phyloP scores from a whole-genome alignment of 1,284 basidiomycete genomes.

The Puccinia hordei region DNA sequence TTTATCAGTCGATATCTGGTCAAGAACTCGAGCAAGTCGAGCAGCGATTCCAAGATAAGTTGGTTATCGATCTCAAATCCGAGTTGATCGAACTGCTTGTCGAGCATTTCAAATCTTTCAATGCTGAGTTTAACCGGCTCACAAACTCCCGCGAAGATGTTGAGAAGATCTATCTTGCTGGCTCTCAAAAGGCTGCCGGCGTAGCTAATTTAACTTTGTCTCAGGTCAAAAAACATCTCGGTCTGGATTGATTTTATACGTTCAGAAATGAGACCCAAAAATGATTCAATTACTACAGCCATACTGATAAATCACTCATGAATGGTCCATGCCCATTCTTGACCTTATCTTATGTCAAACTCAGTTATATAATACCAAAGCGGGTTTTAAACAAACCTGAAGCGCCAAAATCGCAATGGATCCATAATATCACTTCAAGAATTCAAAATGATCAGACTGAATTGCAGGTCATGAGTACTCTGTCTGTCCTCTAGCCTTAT shows the following conservation, averaged over 20 bases:
- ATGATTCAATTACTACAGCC: no score
- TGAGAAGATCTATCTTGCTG: slow-evolving; percentile 67
- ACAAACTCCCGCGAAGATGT: slow-evolving; percentile 69
- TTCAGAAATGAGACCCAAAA: no score
- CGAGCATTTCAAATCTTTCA: slow-evolving; percentile 69
- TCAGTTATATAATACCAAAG: no score
- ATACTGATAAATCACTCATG: no score
- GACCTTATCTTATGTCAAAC: no score
- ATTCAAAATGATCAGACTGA: no score
- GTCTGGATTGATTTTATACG: slow-evolving; percentile 63
- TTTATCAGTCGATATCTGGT: slow-evolving; percentile 66
- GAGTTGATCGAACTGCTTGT: slow-evolving; percentile 75
- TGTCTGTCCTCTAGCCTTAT: not conserved
- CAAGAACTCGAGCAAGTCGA: slow-evolving; percentile 65
- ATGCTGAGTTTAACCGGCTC: slow-evolving; percentile 71
- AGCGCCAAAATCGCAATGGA: no score
- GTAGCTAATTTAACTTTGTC: slow-evolving; percentile 69
- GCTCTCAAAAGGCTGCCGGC: slow-evolving; percentile 69
- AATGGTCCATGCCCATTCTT: no score
- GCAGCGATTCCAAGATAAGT: slow-evolving; percentile 64
- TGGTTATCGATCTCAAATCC: slow-evolving; percentile 71
- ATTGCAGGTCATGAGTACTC: no score
- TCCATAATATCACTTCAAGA: no score
- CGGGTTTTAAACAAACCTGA: no score
- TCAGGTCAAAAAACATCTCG: slow-evolving; percentile 70